Evolutionary conservation across 2,329 filamentous ascomycete species (phyloP).

Genomic region (Colletotrichum endophyticum): DNA sequence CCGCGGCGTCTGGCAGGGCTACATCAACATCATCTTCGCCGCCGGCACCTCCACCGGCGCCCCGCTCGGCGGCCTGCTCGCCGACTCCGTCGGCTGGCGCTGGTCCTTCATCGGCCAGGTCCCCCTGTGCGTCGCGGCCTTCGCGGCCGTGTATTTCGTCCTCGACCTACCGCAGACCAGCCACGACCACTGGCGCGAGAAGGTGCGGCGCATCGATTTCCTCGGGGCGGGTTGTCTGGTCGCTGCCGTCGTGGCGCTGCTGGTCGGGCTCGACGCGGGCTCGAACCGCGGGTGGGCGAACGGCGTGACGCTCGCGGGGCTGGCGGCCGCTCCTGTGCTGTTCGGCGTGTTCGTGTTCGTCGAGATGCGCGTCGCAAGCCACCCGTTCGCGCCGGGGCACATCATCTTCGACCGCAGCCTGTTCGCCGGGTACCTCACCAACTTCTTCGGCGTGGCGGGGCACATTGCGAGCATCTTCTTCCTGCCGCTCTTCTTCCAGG

Average conservation of each 20-base stretch:
- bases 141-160: constrained; percentile 65
- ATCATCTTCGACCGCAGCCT: constrained; percentile 73
- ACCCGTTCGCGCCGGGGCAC: constrained; percentile 78
- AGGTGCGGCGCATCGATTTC: constrained; percentile 75
- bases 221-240: constrained; percentile 72
- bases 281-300: constrained; percentile 74
- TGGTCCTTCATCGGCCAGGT: constrained; percentile 76
- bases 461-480: constrained; percentile 68
- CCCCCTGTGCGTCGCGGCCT: constrained; percentile 70
- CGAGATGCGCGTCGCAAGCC: constrained; percentile 69
- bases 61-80: constrained; percentile 73
- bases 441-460: constrained; percentile 73
- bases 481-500: constrained; percentile 80
- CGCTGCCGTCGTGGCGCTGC: constrained; percentile 66
- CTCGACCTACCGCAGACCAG: constrained; percentile 66
- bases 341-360: constrained; percentile 72
- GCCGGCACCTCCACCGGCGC: constrained; percentile 72
- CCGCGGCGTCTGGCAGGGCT: constrained; percentile 75
- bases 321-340: constrained; percentile 60
- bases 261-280: constrained; percentile 75
- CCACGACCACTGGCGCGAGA: constrained; percentile 66
- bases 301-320: constrained; percentile 59
- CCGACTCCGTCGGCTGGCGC: constrained; percentile 77
- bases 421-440: constrained; percentile 71
- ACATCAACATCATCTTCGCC: constrained; percentile 74